phyloP scores from a whole-genome alignment of 148 eudicot genomes.

The Chenopodium quinoa region DNA sequence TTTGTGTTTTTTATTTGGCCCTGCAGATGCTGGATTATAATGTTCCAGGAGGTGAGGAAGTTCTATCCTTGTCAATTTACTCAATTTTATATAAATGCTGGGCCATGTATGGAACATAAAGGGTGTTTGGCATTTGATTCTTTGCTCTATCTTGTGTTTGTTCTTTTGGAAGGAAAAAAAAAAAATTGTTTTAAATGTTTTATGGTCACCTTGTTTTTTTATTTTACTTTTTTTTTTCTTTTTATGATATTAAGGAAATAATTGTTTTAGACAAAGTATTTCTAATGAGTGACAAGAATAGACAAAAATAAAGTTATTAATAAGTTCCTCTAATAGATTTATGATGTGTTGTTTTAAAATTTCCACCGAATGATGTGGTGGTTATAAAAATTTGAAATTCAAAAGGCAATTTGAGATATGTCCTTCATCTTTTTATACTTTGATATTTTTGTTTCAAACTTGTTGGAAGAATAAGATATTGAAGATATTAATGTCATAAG shows the following conservation, averaged over 20 bases:
- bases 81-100: slow-evolving; percentile 7
- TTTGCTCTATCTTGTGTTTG: neutral
- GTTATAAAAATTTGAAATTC: too few species aligned
- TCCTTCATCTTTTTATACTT: too few species aligned
- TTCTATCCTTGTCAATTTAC: neutral
- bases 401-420: too few species aligned
- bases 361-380: neutral
- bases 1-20: neutral
- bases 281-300: too few species aligned
- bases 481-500: neutral
- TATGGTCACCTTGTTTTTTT: too few species aligned
- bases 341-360: neutral
- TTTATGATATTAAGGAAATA: too few species aligned
- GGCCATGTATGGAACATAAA: slow-evolving; percentile 8
- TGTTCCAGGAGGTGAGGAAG: slow-evolving; percentile 83
- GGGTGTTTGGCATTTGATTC: slow-evolving; percentile 8
- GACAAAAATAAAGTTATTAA: too few species aligned
- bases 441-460: too few species aligned
- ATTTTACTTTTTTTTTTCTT: neutral
- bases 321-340: neutral
- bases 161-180: too few species aligned
- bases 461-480: neutral
- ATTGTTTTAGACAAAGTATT: too few species aligned
- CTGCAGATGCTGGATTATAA: slow-evolving; percentile 89
- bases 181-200: too few species aligned